phyloP scores from a whole-genome alignment of 768 basidiomycete species.

The Phanerodontia chrysosporium region DNA sequence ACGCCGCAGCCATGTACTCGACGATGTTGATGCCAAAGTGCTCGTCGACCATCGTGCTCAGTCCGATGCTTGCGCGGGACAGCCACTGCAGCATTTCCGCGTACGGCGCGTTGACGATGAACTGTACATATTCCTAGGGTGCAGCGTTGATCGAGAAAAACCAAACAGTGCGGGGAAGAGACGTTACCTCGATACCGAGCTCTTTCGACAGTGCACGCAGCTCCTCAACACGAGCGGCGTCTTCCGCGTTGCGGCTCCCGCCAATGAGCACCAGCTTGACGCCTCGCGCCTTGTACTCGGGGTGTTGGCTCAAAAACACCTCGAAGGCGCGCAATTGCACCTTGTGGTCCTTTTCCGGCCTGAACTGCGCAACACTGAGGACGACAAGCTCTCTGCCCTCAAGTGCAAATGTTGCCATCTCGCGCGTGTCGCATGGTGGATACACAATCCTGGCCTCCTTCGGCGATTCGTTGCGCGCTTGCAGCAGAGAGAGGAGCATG shows the following conservation, averaged over 20 bases:
- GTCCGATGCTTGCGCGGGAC: conserved; percentile 70
- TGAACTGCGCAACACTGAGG: conserved; percentile 89
- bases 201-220: conserved; percentile 57
- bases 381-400: conserved; percentile 58
- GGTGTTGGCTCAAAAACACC: conserved; percentile 50
- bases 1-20: conserved; percentile 98
- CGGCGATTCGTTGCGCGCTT: conserved; percentile 8
- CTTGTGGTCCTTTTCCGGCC: conserved; percentile 92
- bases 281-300: conserved; percentile 42
- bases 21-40: conserved; percentile 99
- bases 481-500: conserved; percentile 21
- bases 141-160: background rate
- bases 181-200: conserved; percentile 61
- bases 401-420: conserved; percentile 55
- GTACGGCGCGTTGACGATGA: conserved; percentile 83
- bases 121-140: conserved; percentile 60
- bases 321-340: conserved; percentile 73
- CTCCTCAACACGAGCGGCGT: conserved; percentile 61
- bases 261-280: conserved; percentile 78
- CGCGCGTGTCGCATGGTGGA: conserved; percentile 87
- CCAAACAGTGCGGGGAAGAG: background rate
- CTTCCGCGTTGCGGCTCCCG: conserved; percentile 75
- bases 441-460: conserved; percentile 58
- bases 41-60: conserved; percentile 97
- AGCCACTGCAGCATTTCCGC: conserved; percentile 66